These are phyloP conservation scores for Apostasia ramifera DNA, from an alignment of 106 monocot genomes.

Conservation along the genomic window DNA sequence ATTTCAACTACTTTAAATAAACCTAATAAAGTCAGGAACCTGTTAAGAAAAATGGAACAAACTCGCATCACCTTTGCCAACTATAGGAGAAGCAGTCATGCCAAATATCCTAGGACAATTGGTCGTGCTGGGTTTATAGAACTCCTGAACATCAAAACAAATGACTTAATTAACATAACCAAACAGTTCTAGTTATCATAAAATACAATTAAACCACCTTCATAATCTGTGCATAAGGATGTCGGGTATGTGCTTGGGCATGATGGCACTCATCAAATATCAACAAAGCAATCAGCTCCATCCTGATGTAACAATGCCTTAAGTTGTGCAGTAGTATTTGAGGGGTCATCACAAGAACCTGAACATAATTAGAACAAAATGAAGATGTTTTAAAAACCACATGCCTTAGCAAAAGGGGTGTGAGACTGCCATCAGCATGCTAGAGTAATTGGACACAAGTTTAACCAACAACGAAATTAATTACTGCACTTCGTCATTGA, in stretches of 20 bases:
- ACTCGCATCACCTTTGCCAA: constrained; percentile 70
- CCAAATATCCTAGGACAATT: constrained; percentile 85
- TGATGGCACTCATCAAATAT: constrained; percentile 99
- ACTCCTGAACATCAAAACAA: constrained; percentile 40
- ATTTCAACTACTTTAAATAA: too few relatives aligned
- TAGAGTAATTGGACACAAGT: background rate
- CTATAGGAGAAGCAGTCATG: constrained; percentile 98
- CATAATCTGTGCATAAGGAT: constrained; percentile 98
- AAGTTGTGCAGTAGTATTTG: constrained; percentile 77
- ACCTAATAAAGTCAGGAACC: too few relatives aligned
- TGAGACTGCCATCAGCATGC: background rate
- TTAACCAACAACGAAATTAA: too few relatives aligned
- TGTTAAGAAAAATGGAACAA: too few relatives aligned
- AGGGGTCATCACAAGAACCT: constrained; percentile 99
- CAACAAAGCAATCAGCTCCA: constrained; percentile 76
- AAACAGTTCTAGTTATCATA: background rate
- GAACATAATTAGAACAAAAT: constrained; percentile 7
- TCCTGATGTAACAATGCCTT: constrained; percentile 80
- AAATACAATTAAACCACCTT: constrained; percentile 39
- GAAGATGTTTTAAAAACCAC: background rate
- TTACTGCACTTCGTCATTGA: too few relatives aligned
- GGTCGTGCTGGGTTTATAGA: constrained; percentile 38
- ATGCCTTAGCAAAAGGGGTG: background rate
- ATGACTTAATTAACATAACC: background rate
- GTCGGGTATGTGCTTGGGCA: constrained; percentile 79